These are phyloP conservation scores for Desmodesmus armatus DNA, from an alignment of 139 green algal genomes.

Conservation along the genomic window DNA sequence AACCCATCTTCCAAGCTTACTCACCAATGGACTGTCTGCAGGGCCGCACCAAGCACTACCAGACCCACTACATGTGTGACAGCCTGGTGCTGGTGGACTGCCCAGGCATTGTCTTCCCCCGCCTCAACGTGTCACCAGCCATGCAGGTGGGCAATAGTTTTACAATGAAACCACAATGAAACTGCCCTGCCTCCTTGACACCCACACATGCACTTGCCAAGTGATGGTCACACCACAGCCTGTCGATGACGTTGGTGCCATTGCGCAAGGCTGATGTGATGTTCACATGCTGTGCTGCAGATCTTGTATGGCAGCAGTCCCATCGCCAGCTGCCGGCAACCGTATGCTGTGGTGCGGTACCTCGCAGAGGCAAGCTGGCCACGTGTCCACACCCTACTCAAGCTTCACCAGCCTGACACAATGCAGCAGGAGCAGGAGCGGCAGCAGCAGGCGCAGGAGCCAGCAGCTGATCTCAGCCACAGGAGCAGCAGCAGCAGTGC, in stretches of 20 bases:
- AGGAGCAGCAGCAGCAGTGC: constrained; percentile 1
- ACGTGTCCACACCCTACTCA: constrained; percentile 56
- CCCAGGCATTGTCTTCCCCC: constrained; percentile 79
- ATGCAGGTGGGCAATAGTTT: constrained; percentile 69
- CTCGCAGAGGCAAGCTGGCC: constrained; percentile 65
- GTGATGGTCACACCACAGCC: neutral
- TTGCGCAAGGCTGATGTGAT: too few species aligned
- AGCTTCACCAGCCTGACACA: constrained; percentile 29
- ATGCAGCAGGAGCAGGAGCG: constrained; percentile 17
- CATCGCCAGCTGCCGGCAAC: constrained; percentile 71
- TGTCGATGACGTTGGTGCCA: too few species aligned
- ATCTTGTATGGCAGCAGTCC: constrained; percentile 74
- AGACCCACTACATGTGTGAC: constrained; percentile 70
- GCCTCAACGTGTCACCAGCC: constrained; percentile 64
- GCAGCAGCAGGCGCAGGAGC: neutral
- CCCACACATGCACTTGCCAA: neutral
- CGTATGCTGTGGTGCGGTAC: constrained; percentile 71
- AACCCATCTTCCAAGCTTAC: too few species aligned
- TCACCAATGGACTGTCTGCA: too few species aligned
- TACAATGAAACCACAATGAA: too few species aligned
- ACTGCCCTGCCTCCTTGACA: neutral
- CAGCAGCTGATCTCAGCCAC: constrained; percentile 11
- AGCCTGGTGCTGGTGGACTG: constrained; percentile 76
- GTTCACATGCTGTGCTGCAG: constrained; percentile 44
- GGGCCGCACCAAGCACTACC: constrained; percentile 77